These are phyloP conservation scores for Fusarium zealandicum DNA, from an alignment of 2,329 filamentous ascomycete genomes.

Conservation along the genomic window DNA sequence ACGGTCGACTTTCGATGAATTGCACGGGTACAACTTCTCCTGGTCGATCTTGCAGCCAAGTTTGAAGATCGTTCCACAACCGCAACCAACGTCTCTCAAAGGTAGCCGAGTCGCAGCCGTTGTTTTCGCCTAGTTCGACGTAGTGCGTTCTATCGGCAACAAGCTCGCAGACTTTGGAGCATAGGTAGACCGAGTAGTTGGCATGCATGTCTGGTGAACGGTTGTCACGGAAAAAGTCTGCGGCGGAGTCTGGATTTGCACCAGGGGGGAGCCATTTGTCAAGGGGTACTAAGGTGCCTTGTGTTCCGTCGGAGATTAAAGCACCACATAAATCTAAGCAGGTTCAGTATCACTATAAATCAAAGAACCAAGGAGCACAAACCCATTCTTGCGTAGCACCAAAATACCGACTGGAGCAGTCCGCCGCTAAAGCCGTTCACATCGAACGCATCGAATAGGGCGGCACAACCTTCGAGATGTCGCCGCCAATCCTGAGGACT, in stretches of 20 bases:
- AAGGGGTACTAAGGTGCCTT: conserved; percentile 58
- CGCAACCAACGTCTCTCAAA: conserved; percentile 55
- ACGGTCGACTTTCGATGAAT: conserved; percentile 52
- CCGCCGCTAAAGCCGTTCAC: conserved; percentile 63
- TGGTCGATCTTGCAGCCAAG: conserved; percentile 57
- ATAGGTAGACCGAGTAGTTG: conserved; percentile 66
- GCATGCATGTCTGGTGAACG: conserved; percentile 62
- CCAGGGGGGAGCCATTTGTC: conserved; percentile 56
- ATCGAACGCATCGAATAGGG: conserved; percentile 59
- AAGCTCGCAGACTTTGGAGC: conserved; percentile 59
- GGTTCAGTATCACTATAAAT: conserved; percentile 3
- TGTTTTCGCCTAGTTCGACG: conserved; percentile 55
- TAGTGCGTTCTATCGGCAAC: conserved; percentile 57
- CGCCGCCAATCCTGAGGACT: conserved; percentile 58
- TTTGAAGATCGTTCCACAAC: conserved; percentile 59
- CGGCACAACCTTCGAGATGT: conserved; percentile 65
- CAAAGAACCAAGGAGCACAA: conserved; percentile 16
- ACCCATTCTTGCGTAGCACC: conserved; percentile 67
- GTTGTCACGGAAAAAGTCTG: conserved; percentile 45
- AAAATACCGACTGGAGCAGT: conserved; percentile 62
- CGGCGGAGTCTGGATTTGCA: conserved; percentile 46
- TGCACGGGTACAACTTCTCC: conserved; percentile 55
- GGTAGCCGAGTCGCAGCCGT: conserved; percentile 50
- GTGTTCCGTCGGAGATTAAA: conserved; percentile 61
- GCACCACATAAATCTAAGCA: conserved; percentile 61